Evolutionary conservation across 768 basidiomycete species (phyloP).

Genomic region (Lactarius evosmus): DNA sequence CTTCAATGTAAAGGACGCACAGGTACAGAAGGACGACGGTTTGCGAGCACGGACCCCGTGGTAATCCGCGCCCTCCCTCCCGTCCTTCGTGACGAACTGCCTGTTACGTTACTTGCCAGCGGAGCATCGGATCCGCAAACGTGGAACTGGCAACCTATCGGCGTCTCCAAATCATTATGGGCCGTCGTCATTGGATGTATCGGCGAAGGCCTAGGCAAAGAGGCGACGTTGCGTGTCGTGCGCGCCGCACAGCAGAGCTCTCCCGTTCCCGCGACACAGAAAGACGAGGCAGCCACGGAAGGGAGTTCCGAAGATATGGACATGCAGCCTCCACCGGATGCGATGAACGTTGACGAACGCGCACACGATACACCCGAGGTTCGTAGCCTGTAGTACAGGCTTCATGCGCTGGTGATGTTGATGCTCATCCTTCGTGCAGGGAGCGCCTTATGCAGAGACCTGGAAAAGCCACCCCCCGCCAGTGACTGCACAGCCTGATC

Average conservation of each 20-base stretch:
- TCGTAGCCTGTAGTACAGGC: not conserved
- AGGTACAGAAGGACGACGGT: constrained; percentile 56
- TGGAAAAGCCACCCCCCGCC: constrained; percentile 23
- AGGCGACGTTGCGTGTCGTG: constrained; percentile 58
- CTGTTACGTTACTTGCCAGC: constrained; percentile 56
- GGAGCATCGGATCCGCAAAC: constrained; percentile 46
- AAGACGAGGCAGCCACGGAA: constrained; percentile 15
- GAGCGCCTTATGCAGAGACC: constrained; percentile 17
- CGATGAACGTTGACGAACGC: constrained; percentile 25
- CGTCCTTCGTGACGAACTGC: constrained; percentile 70
- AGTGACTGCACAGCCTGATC: constrained; percentile 21
- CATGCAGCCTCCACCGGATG: constrained; percentile 18
- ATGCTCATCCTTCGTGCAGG: constrained; percentile 12
- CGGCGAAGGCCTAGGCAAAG: constrained; percentile 56
- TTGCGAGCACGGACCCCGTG: constrained; percentile 67
- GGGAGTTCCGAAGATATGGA: constrained; percentile 31
- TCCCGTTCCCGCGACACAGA: constrained; percentile 26
- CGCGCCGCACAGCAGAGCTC: constrained; percentile 55
- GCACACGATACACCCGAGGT: constrained; percentile 22
- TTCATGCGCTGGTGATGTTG: not conserved
- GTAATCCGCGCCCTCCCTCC: constrained; percentile 68
- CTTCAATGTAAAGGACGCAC: constrained; percentile 43
- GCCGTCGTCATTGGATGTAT: constrained; percentile 64
- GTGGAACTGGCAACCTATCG: constrained; percentile 77
- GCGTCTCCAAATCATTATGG: constrained; percentile 69